phyloP scores from a whole-genome alignment of 495 filamentous ascomycete genomes.

The Lasiosphaeria miniovina region DNA sequence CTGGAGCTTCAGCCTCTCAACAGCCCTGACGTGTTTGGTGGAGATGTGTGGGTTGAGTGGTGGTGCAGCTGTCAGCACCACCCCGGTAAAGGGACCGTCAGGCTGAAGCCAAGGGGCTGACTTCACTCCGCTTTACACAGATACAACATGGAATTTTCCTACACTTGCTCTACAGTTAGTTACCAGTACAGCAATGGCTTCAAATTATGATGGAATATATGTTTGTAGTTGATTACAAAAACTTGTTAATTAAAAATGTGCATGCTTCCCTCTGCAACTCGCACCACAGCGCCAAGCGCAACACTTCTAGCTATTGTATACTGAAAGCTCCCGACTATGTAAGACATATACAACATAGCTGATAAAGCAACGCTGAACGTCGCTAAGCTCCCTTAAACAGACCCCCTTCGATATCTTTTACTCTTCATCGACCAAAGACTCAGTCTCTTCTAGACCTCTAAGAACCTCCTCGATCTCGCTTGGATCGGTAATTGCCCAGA shows the following conservation, averaged over 20 bases:
- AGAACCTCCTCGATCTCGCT: slow-evolving; percentile 77
- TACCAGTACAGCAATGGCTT: no score
- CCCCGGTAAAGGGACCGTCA: no score
- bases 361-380: not conserved
- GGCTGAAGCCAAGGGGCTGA: no score
- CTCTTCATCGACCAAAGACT: slow-evolving; percentile 47
- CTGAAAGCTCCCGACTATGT: not conserved
- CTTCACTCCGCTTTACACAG: no score
- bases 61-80: no score
- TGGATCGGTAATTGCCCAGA: slow-evolving; percentile 87
- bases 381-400: not conserved
- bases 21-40: no score
- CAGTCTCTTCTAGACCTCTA: slow-evolving; percentile 69
- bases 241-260: no score
- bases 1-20: not conserved
- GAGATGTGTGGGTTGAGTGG: no score
- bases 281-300: not conserved
- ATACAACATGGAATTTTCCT: no score
- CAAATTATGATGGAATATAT: no score
- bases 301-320: not conserved
- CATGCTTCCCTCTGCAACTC: not conserved
- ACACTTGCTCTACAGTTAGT: no score
- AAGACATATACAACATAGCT: not conserved
- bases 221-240: no score
- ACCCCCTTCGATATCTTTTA: not conserved